These are phyloP conservation scores for Lipomyces mesembrius DNA, from an alignment of 805 yeast genomes.

Conservation along the genomic window DNA sequence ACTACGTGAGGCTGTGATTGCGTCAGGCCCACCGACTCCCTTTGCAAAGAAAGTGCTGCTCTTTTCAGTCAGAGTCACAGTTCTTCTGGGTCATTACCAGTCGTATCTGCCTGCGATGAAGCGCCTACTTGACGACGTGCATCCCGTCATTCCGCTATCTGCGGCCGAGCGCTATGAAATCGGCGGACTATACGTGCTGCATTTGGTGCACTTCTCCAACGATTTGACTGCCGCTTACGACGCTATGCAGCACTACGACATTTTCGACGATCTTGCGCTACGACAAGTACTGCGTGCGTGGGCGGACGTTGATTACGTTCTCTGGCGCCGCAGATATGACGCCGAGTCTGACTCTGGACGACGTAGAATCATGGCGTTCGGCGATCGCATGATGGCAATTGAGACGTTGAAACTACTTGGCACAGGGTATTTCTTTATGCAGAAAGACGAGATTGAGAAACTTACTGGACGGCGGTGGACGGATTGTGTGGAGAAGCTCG, in stretches of 20 bases:
- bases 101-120: conserved; percentile 60
- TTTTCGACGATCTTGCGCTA: conserved; percentile 25
- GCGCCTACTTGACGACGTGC: conserved; percentile 48
- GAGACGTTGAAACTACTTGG: conserved; percentile 31
- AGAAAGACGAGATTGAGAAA: conserved; percentile 18
- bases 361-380: conserved; percentile 31
- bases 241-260: conserved; percentile 25
- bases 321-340: conserved; percentile 31
- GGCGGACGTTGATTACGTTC: conserved; percentile 36
- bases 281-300: conserved; percentile 35
- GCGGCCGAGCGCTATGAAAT: conserved; percentile 50
- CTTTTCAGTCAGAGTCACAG: conserved; percentile 54
- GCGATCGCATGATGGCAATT: conserved; percentile 30
- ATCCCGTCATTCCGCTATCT: conserved; percentile 39
- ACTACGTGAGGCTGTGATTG: conserved; percentile 59
- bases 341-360: conserved; percentile 33
- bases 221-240: conserved; percentile 36
- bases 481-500: conserved; percentile 20
- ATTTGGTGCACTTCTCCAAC: conserved; percentile 42
- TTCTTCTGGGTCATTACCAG: conserved; percentile 55
- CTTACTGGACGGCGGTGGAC: conserved; percentile 34
- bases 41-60: conserved; percentile 55
- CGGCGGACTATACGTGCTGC: conserved; percentile 52
- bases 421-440: conserved; percentile 29
- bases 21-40: conserved; percentile 42